Evolutionary conservation across 2,329 filamentous ascomycete species (phyloP).

Genomic region (Teratosphaeriaceae sp.): DNA sequence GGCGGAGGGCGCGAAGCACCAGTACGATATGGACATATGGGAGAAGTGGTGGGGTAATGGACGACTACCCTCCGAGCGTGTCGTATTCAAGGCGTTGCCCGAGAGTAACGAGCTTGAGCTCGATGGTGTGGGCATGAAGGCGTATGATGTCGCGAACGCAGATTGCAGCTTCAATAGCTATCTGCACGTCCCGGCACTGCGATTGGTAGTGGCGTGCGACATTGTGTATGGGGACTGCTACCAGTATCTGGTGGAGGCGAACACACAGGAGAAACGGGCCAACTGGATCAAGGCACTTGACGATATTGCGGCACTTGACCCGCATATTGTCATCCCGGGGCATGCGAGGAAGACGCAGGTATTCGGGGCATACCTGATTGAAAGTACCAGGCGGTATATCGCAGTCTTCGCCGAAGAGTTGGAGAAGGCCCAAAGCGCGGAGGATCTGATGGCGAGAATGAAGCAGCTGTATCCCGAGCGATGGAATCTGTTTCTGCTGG

Average conservation of each 20-base stretch:
- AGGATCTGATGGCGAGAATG: slow-evolving; percentile 1
- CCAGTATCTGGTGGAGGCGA: neutral
- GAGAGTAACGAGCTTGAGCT: neutral
- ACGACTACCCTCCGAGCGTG: neutral
- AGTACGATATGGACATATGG: neutral
- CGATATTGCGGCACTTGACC: neutral
- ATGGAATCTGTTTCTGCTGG: neutral
- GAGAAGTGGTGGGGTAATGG: neutral
- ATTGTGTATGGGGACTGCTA: neutral
- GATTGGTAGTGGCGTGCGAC: neutral
- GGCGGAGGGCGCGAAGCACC: neutral
- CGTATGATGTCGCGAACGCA: neutral
- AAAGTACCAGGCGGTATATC: neutral
- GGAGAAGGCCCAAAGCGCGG: neutral
- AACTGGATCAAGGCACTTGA: neutral
- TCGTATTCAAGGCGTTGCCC: neutral
- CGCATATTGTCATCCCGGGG: neutral
- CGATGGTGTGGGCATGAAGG: neutral
- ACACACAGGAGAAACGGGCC: neutral
- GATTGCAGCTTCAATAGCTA: neutral
- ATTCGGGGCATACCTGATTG: neutral
- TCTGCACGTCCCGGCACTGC: neutral
- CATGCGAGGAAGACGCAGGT: neutral
- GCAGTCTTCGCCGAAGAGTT: neutral
- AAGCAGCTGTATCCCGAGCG: neutral